phyloP scores from a whole-genome alignment of 192 early-diverging fungal species.

The Podila epigama region DNA sequence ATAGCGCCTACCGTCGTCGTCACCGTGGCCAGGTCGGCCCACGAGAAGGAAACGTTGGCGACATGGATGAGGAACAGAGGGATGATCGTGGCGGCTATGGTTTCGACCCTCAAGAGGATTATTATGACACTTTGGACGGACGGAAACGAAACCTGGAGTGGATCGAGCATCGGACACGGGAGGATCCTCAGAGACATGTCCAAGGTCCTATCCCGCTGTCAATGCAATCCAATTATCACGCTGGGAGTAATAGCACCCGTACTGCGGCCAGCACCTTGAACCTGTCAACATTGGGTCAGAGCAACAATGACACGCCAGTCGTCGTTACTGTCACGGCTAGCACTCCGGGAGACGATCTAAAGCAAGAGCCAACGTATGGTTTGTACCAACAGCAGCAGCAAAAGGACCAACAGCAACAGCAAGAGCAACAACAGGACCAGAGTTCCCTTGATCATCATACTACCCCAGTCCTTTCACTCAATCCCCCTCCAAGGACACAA shows the following conservation, averaged over 20 bases:
- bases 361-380: too few species aligned
- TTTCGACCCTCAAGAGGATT: constrained; percentile 5
- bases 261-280: too few species aligned
- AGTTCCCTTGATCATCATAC: neutral
- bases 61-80: neutral
- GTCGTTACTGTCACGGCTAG: neutral
- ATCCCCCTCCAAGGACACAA: neutral
- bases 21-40: neutral
- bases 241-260: too few species aligned
- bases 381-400: too few species aligned
- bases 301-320: neutral
- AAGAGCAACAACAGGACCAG: too few species aligned
- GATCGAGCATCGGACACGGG: neutral
- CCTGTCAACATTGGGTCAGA: too few species aligned
- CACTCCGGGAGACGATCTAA: neutral
- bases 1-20: constrained; percentile 2
- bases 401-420: too few species aligned
- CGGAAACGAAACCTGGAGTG: constrained; percentile 4
- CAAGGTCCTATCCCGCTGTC: constrained; percentile 12
- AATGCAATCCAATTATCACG: constrained; percentile 3
- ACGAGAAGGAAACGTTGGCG: neutral
- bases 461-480: neutral
- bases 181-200: constrained; percentile 6
- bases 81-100: neutral
- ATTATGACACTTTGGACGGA: constrained; percentile 8